These are phyloP conservation scores for Solanum chacoense DNA, from an alignment of 305 asterid genomes.

Conservation along the genomic window DNA sequence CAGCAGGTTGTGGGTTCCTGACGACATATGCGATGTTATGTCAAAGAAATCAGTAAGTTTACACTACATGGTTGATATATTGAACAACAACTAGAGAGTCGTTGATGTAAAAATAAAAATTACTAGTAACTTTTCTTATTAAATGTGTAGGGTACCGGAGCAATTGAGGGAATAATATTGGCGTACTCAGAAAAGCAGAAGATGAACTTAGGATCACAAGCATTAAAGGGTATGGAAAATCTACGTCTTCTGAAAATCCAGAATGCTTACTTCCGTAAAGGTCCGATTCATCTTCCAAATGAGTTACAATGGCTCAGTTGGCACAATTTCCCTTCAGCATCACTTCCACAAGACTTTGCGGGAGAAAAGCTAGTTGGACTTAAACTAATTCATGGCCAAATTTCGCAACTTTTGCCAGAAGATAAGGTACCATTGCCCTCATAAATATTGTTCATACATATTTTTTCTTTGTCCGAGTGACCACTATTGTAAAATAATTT, in stretches of 20 bases:
- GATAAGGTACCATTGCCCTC: background rate
- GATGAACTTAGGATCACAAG: background rate
- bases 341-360: conserved; percentile 4
- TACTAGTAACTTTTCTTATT: background rate
- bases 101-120: background rate
- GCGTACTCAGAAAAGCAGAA: background rate
- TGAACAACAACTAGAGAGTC: background rate
- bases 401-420: background rate
- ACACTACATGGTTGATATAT: background rate
- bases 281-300: background rate
- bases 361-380: conserved; percentile 13
- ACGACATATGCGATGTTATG: background rate
- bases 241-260: conserved; percentile 8
- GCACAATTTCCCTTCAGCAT: background rate
- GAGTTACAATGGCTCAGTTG: conserved; percentile 11
- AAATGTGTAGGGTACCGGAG: background rate
- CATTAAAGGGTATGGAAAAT: conserved; percentile 5
- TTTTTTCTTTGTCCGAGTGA: background rate
- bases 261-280: background rate
- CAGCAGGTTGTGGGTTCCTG: conserved; percentile 15
- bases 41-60: conserved; percentile 4
- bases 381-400: background rate
- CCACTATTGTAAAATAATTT: background rate
- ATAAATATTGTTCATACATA: background rate
- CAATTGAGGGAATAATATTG: conserved; percentile 2